A percentile compares a stretch with the other conserved stretches of the same genome.
These are phyloP conservation scores for Saturnispora zaruensis DNA, from an alignment of 805 yeast species.

Conservation along the genomic window DNA sequence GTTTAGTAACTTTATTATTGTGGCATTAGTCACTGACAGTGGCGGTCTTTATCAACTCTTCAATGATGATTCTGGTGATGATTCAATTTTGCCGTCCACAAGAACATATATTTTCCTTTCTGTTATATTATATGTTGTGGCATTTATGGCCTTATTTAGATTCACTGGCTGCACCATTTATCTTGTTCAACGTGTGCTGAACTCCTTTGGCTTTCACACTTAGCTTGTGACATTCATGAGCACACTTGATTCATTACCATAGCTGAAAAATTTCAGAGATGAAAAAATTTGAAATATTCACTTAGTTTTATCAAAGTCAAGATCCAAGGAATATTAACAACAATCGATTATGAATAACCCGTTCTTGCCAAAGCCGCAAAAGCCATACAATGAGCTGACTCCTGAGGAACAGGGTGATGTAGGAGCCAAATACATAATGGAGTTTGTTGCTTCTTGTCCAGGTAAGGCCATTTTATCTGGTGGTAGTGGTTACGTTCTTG, in stretches of 20 bases:
- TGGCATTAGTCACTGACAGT: constrained; percentile 75
- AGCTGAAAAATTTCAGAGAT: not conserved
- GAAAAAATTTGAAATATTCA: not conserved
- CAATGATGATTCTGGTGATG: constrained; percentile 19
- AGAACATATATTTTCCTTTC: constrained; percentile 65
- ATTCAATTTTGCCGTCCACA: constrained; percentile 26
- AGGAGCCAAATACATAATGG: constrained; percentile 78
- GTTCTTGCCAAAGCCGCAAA: constrained; percentile 35
- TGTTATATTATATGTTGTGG: constrained; percentile 87
- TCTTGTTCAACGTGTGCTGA: constrained; percentile 30
- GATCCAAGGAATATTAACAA: not conserved
- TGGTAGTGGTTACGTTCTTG: constrained; percentile 86
- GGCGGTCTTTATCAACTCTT: constrained; percentile 58
- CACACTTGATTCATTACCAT: not conserved
- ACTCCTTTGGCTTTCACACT: constrained; percentile 7
- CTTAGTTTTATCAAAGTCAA: not conserved
- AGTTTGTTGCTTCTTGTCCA: constrained; percentile 86
- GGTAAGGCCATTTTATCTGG: constrained; percentile 91
- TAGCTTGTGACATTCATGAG: not conserved
- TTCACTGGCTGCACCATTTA: constrained; percentile 67
- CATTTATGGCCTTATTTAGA: constrained; percentile 77
- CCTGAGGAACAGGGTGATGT: constrained; percentile 90
- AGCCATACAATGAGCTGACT: constrained; percentile 60
- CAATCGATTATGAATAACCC: constrained; percentile 24
- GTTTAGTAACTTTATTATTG: constrained; percentile 70